Conservation (phyloP, 306 rosid genomes). For the Lotus japonicus region DNA sequence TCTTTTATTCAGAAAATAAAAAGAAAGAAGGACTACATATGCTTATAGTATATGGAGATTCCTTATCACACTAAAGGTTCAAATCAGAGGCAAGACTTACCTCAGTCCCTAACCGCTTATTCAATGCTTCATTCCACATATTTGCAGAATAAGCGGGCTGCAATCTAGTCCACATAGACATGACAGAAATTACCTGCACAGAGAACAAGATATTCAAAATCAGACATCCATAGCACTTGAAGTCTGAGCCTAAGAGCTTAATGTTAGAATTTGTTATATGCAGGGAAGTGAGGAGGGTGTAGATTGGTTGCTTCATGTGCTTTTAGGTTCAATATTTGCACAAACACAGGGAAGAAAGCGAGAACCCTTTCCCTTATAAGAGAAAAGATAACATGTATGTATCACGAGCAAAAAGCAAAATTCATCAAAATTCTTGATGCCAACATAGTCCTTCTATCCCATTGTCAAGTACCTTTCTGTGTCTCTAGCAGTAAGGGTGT, state of each 20-base stretch:
- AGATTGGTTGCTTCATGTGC: neutral
- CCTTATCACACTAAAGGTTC: neutral
- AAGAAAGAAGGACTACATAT: neutral
- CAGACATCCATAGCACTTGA: constrained; percentile 37
- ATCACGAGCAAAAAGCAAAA: neutral
- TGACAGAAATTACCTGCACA: constrained; percentile 90
- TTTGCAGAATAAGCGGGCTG: constrained; percentile 92
- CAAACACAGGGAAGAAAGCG: neutral
- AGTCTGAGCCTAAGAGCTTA: neutral
- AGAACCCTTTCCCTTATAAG: neutral
- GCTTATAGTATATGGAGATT: neutral
- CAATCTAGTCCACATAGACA: constrained; percentile 94
- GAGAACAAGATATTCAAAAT: constrained; percentile 11
- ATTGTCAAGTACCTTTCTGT: neutral
- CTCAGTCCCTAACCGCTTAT: constrained; percentile 84
- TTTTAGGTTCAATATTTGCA: neutral
- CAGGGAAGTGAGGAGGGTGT: neutral
- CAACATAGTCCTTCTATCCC: neutral
- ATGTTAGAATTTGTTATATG: neutral
- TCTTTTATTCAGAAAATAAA: neutral
- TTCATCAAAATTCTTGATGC: neutral
- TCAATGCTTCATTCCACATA: constrained; percentile 97
- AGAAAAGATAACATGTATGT: neutral
- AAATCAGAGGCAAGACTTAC: constrained; percentile 21
- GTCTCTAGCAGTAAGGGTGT: neutral